phyloP scores from a whole-genome alignment of 768 basidiomycete genomes.

The Lactifluus pinguis region DNA sequence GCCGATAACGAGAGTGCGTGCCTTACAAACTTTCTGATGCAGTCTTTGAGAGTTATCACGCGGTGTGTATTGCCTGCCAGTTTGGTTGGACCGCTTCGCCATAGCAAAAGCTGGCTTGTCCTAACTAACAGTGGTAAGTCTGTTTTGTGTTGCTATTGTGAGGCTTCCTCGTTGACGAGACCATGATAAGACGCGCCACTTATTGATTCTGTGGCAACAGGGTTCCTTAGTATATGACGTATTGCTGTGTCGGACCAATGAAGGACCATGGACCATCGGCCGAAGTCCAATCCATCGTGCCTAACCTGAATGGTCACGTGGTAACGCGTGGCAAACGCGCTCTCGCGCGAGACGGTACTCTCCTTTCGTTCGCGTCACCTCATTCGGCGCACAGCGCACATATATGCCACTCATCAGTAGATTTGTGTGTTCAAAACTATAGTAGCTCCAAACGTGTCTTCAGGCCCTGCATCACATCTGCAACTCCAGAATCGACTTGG shows the following conservation, averaged over 20 bases:
- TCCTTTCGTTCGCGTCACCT: background rate
- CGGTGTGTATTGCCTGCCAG: too few relatives aligned
- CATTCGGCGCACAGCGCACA: background rate
- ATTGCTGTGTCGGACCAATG: background rate
- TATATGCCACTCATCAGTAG: background rate
- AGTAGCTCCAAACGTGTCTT: background rate
- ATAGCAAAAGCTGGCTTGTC: too few relatives aligned
- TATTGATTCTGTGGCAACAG: too few relatives aligned
- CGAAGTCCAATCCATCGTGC: background rate
- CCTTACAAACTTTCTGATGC: too few relatives aligned
- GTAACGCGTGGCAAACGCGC: background rate
- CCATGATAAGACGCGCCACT: background rate
- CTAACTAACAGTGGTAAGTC: too few relatives aligned
- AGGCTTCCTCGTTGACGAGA: background rate
- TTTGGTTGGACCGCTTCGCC: too few relatives aligned
- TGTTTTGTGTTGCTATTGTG: background rate
- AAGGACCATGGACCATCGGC: too few relatives aligned
- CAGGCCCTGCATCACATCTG: background rate
- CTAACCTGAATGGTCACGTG: background rate
- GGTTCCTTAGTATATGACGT: too few relatives aligned
- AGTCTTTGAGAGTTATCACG: too few relatives aligned
- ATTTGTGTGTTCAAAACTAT: background rate
- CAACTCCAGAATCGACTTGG: background rate
- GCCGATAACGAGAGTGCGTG: too few relatives aligned
- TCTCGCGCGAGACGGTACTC: background rate